Conservation (phyloP, 1,284 basidiomycete species). For the Fomitopsis schrenkii region DNA sequence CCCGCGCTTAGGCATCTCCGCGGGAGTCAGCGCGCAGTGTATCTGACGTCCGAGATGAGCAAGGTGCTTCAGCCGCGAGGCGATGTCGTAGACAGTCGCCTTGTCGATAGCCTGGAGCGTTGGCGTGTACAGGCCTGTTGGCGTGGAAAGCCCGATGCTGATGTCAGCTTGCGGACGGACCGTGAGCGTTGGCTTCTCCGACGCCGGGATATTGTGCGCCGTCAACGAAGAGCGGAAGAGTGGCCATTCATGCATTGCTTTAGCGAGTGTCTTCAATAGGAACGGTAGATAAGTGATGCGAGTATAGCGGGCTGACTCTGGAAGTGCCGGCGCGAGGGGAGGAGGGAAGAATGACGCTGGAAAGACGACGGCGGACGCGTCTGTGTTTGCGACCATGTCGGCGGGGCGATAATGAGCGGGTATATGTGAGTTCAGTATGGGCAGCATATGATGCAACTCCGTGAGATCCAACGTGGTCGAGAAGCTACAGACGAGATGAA, state of each 20-base stretch:
- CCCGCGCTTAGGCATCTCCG: conserved; percentile 63
- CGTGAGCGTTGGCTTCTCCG: conserved; percentile 56
- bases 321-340: conserved; percentile 35
- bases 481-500: conserved; percentile 41
- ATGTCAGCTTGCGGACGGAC: conserved; percentile 73
- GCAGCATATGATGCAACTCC: conserved; percentile 65
- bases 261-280: conserved; percentile 81
- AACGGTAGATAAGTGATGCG: conserved; percentile 82
- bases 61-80: conserved; percentile 58
- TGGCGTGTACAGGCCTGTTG: conserved; percentile 85
- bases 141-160: conserved; percentile 74
- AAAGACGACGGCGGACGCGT: conserved; percentile 38
- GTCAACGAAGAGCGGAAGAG: conserved; percentile 75
- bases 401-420: conserved; percentile 55
- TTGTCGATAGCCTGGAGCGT: conserved; percentile 65
- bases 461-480: conserved; percentile 85
- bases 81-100: conserved; percentile 61
- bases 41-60: conserved; percentile 61
- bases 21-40: conserved; percentile 58
- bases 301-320: conserved; percentile 48
- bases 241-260: conserved; percentile 81
- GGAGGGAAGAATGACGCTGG: conserved; percentile 41
- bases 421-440: conserved; percentile 67
- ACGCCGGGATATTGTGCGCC: conserved; percentile 7
- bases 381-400: conserved; percentile 22